A percentile compares a stretch with the other conserved stretches of the same genome.
Conservation (phyloP, 768 basidiomycete species). For the Boletus insuetus region DNA sequence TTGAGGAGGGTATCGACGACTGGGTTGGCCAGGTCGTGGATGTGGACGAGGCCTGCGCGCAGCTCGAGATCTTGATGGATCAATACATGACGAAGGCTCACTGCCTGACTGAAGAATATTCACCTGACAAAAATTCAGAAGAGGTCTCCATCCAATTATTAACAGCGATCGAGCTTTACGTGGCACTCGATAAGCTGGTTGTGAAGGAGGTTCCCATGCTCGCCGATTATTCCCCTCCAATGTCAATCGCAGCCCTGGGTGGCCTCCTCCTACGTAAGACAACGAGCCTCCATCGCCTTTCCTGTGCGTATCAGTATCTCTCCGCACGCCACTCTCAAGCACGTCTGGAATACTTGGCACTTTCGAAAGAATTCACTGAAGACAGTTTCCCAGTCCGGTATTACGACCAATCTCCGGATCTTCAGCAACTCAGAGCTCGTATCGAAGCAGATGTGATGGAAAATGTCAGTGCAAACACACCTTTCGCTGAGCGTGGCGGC, state of each 20-base stretch:
- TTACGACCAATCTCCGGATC: background rate
- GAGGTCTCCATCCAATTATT: constrained; percentile 39
- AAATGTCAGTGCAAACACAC: too few species aligned
- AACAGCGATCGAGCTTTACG: constrained; percentile 15
- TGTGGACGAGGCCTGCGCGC: constrained; percentile 7
- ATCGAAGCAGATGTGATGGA: background rate
- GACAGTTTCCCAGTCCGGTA: background rate
- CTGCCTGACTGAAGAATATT: background rate
- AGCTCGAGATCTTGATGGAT: constrained; percentile 18
- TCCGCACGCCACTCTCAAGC: background rate
- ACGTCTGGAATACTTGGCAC: background rate
- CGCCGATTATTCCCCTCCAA: background rate
- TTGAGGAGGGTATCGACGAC: constrained; percentile 29
- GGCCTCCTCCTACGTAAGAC: background rate
- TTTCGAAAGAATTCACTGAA: background rate
- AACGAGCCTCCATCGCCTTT: background rate
- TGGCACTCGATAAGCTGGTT: background rate
- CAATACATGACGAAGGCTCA: constrained; percentile 24
- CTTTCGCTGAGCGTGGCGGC: background rate
- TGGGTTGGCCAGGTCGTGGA: constrained; percentile 28
- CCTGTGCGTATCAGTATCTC: background rate
- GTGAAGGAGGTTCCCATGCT: background rate
- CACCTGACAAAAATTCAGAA: constrained; percentile 26
- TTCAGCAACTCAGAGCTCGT: background rate
- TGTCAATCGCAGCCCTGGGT: background rate